Evolutionary conservation across 1,139 yeast genomes (phyloP), one percentile per base, ranked within the genome.

Genomic region (Petasospora rhodanensis): DNA sequence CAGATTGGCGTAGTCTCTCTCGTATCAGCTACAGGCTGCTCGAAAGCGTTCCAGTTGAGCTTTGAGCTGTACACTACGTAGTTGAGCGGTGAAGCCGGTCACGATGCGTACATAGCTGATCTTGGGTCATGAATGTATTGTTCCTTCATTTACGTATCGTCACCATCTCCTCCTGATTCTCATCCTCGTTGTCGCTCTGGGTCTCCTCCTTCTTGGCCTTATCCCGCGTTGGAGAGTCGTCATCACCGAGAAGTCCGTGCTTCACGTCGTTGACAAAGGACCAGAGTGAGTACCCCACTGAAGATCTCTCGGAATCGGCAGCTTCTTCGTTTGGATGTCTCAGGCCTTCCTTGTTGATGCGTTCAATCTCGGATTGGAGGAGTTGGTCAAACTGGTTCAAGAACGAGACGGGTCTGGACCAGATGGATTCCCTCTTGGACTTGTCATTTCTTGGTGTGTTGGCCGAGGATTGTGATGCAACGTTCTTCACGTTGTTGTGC

Each of bases 331-430:
- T 24, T 22, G 32, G 21, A 33, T 22, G 30, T 37, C 42, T 31
- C 31, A 43, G 43, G 2, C 47, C 45, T 13, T 47, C 48, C 26
- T 44, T 45, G 18, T 45, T 56, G 14, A 76, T 58, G 53, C 73
- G 66, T 47, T 80, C 89, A 42, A 81, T 66, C 51, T 80, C 89
- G 37, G 66, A 70, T 50, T 76, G 85, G 18, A 81, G 60, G 59
- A 79, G 65, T 31, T 72, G 73, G 54, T 81, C 91, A 49, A 81
- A 70, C 42, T 78, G 86, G 46, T 78, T 84, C 27, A 81, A 66
- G 37, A 79, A 63, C 26, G 66, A 72, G 29, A 80, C 62, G 1
- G 89, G 85, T 45, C 73, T 79, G 3, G 66, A 45, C 66, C 66
- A 58, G 26, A 68, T 51, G 15, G 64, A 61, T 18, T 46, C 44